Percentiles rank a stretch among this genome's conserved stretches.
phyloP scores from a whole-genome alignment of 2,329 filamentous ascomycete genomes.

The Talaromyces sp. region DNA sequence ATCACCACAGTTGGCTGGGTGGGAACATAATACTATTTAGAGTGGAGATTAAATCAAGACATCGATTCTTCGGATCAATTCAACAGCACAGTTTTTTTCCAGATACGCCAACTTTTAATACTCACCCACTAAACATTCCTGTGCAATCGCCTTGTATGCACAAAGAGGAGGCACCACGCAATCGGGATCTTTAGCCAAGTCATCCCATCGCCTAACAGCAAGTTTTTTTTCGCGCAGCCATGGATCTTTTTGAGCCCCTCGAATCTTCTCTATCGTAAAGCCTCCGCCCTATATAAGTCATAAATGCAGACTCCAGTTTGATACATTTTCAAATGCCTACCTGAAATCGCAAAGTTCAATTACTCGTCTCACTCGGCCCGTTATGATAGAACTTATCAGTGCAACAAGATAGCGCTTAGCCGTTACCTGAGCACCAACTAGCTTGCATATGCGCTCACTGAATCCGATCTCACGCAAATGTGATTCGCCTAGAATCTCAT shows the following conservation, averaged over 20 bases:
- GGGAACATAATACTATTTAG: slow-evolving; percentile 35
- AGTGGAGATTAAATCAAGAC: slow-evolving; percentile 29
- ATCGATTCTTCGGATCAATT: slow-evolving; percentile 15
- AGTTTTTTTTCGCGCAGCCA: slow-evolving; percentile 30
- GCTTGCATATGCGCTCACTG: slow-evolving; percentile 30
- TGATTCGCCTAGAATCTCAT: slow-evolving; percentile 33
- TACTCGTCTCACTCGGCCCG: slow-evolving; percentile 32
- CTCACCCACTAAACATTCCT: slow-evolving; percentile 16
- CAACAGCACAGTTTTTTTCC: too few species aligned
- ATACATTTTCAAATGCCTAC: slow-evolving; percentile 10
- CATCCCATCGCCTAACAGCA: slow-evolving; percentile 31
- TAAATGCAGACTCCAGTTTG: neutral
- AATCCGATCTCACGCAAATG: slow-evolving; percentile 34
- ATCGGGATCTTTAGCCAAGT: slow-evolving; percentile 29
- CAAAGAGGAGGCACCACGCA: slow-evolving; percentile 23
- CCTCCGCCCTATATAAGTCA: slow-evolving; percentile 24
- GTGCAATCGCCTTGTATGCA: slow-evolving; percentile 28
- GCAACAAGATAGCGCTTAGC: slow-evolving; percentile 34
- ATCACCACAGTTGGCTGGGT: slow-evolving; percentile 43
- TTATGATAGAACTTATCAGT: slow-evolving; percentile 32
- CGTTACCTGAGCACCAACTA: slow-evolving; percentile 37
- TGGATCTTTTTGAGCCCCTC: slow-evolving; percentile 29
- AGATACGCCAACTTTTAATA: neutral
- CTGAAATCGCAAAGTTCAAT: slow-evolving; percentile 31
- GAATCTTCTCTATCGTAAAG: slow-evolving; percentile 24